These are phyloP conservation scores for Auriscalpium orientale DNA, from an alignment of 768 basidiomycete genomes.

Conservation along the genomic window DNA sequence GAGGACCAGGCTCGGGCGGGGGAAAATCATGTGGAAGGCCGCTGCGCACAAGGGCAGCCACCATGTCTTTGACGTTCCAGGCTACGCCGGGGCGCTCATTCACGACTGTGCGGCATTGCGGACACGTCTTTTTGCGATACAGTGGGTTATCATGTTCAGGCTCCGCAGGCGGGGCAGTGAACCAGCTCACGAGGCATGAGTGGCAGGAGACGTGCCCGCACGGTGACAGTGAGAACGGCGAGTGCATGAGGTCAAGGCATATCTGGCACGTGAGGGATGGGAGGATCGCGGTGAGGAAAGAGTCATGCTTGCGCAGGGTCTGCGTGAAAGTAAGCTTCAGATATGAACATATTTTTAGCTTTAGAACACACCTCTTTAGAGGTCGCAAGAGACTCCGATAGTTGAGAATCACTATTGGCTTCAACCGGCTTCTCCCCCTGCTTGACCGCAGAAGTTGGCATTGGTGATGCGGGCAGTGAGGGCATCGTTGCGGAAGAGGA, in stretches of 20 bases:
- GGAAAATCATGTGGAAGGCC: constrained; percentile 31
- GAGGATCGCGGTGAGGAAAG: constrained; percentile 44
- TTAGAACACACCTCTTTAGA: neutral
- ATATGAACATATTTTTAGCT: neutral
- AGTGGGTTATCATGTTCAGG: constrained; percentile 15
- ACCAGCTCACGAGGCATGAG: constrained; percentile 70
- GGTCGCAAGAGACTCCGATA: neutral
- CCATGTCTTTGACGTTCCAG: constrained; percentile 42
- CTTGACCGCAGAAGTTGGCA: neutral
- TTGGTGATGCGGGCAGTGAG: neutral
- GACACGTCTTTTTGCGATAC: constrained; percentile 34
- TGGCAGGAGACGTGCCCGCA: constrained; percentile 74
- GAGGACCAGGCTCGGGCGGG: constrained; percentile 14
- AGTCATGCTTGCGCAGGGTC: constrained; percentile 35
- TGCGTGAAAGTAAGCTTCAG: neutral
- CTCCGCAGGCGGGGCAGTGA: constrained; percentile 36
- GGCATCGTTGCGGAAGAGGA: neutral
- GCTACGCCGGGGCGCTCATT: constrained; percentile 39
- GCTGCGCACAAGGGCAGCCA: constrained; percentile 42
- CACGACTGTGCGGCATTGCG: constrained; percentile 37
- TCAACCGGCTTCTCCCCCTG: too few species aligned
- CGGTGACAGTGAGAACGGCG: constrained; percentile 66
- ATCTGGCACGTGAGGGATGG: constrained; percentile 71
- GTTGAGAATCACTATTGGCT: too few species aligned
- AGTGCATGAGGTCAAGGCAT: constrained; percentile 66